Evolutionary conservation across 169 alveolate genomes (phyloP), one percentile per base, ranked within the genome.

Genomic region (Babesia sp.): DNA sequence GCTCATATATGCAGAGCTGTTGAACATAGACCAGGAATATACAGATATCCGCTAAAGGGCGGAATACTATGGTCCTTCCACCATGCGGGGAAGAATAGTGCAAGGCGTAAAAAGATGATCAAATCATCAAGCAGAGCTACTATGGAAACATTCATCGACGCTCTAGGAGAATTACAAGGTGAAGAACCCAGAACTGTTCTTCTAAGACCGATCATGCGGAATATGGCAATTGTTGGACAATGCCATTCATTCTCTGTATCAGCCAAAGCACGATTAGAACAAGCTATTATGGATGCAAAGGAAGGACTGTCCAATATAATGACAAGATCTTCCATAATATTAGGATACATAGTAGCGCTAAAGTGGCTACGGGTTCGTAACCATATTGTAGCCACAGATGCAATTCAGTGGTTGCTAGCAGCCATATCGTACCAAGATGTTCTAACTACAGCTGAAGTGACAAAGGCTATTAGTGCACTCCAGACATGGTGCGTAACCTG

Each of bases 21-120:
- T 26, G 87, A 79, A 53, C 33, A 14, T 9, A 66, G 84, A 20
- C 66, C 84, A 11, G 22, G 34, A 24, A 22, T 44, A 44, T 44
- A 44, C 63, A 55, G 72, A 14, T n/a, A 28, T 22, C 37, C 82
- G 14, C 28, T 71, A 34, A 56, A 18, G 3, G 86, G 76, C 0
- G 87, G 87, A 28, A 63, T 79, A 3, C 37, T 79, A 45, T 79
- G 87, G 87, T 12, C 82, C 12, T 71, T 39, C 44, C 39, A 79
- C 36, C 33, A 22, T 2, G 42, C 70, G 24, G 70, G 63, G 29
- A 39, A 41, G 16, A 16, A 33, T 8, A 79, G 46, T 60, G 36
- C 58, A 4, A 3, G 53, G 12, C 44, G 87, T 22, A 79, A 58
- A 69, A 79, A 71, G 68, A 61, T 57, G 28, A 29, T 79, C 33